Conservation (phyloP, 306 rosid species). For the Vachellia pachyceras region DNA sequence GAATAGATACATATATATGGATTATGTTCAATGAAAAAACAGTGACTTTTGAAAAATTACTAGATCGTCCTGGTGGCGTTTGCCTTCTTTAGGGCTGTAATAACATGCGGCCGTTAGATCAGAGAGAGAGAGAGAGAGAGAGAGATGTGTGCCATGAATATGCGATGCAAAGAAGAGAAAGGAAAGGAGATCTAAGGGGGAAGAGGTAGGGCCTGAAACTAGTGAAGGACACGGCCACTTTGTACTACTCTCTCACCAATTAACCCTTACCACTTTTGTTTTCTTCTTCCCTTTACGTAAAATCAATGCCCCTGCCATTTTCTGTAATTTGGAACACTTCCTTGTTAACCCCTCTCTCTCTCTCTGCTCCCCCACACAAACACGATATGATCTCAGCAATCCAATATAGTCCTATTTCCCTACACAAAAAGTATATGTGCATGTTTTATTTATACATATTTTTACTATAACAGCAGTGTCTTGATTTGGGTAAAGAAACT, state of each 20-base stretch:
- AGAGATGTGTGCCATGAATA: slow-evolving; percentile 43
- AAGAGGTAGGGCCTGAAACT: slow-evolving; percentile 34
- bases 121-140: slow-evolving; percentile 12
- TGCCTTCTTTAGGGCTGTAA: not conserved
- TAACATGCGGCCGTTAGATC: not conserved
- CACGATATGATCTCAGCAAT: no score
- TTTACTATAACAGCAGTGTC: not conserved
- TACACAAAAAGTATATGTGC: not conserved
- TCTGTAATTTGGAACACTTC: slow-evolving; percentile 37
- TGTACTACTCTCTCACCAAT: slow-evolving; percentile 36
- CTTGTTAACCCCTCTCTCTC: not conserved
- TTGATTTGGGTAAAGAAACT: not conserved
- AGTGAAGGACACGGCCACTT: slow-evolving; percentile 40
- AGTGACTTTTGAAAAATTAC: no score
- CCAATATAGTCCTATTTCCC: not conserved
- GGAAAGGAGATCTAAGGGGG: slow-evolving; percentile 36
- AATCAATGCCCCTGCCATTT: slow-evolving; percentile 37
- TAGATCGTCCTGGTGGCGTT: not conserved
- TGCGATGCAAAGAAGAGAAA: slow-evolving; percentile 42
- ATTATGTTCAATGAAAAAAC: no score
- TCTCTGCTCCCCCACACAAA: not conserved
- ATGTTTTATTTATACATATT: not conserved
- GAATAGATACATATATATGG: no score
- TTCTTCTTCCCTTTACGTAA: slow-evolving; percentile 24
- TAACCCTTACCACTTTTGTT: slow-evolving; percentile 9